Evolutionary conservation across 305 asterid species (phyloP), one percentile per base, ranked within the genome.

Genomic region (Fraxinus ornus): DNA sequence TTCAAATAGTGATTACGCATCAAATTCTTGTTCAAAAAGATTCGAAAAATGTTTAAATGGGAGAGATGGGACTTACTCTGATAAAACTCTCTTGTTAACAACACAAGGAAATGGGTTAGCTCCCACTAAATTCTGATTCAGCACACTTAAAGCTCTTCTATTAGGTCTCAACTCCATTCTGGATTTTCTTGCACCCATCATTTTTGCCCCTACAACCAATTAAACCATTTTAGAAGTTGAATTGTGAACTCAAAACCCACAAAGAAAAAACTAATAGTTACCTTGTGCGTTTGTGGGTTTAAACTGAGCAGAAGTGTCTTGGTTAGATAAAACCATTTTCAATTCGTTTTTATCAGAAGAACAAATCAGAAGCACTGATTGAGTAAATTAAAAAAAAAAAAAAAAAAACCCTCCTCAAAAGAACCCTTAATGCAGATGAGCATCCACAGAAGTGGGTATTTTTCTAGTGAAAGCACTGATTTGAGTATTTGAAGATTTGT

Each of bases 91-190:
- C 86, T 94, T 94, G 89, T 86, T 92, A 74, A 86, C 89, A 80
- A 79, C 88, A 87, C 87, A 78, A 33, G 91, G 89, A 82, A 75
- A 81, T 3, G 88, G 81, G 83, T 89, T 86, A 41, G 86, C 89
- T 60, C 86, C 90, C 17, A 80, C 87, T 52, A 89, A 33, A 84
- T 91, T 92, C 84, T 91, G 94, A 81, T 92, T 92, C 77, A 95
- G 90, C 52, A 87, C 90, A 1, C 94, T 77, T 26, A 95, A 68
- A 78, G 93, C 92, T 84, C 97, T 91, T 83, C 98, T 84, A 78
- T 83, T 90, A 82, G 87, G 82, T 84, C 88, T 90, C 83, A 85
- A 85, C 83, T 92, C 97, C 85, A 86, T 83, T 77, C 92, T 97
- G 84, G 90, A 84, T 80, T 89, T 93, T 84, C 92, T 89, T 80